Evolutionary conservation across 2,329 filamentous ascomycete genomes (phyloP).

Genomic region (Akanthomyces uredinophilus): DNA sequence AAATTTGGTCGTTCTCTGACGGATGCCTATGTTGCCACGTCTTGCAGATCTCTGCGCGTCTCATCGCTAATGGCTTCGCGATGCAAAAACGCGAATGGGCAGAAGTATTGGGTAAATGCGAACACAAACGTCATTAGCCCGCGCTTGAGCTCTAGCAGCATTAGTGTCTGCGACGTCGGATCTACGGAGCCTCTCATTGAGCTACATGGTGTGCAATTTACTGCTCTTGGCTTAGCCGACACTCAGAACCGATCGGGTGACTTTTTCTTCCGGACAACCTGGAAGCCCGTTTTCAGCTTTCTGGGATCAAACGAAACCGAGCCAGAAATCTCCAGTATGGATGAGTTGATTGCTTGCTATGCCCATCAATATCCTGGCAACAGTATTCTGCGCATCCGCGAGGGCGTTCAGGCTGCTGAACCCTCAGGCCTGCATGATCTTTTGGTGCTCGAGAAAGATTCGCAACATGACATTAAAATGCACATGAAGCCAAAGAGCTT

Average conservation of each 20-base stretch:
- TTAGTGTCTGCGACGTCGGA: not conserved
- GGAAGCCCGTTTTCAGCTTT: not conserved
- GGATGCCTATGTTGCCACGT: conserved; percentile 24
- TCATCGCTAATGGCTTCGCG: conserved; percentile 6
- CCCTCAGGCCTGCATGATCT: not conserved
- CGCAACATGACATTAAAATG: not conserved
- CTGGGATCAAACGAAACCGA: not conserved
- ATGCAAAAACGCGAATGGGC: no score
- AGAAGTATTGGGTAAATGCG: not conserved
- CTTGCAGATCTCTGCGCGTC: conserved; percentile 21
- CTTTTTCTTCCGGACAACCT: not conserved
- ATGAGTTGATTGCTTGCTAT: not conserved
- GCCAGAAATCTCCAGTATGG: not conserved
- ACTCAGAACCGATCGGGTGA: not conserved
- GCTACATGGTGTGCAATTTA: not conserved
- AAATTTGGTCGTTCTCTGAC: conserved; percentile 20
- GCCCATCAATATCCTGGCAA: not conserved
- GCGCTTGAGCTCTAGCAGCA: not conserved
- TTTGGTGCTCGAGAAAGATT: not conserved
- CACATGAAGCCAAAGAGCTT: not conserved
- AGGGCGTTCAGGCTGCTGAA: not conserved
- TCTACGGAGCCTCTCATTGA: not conserved
- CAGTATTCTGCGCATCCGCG: not conserved
- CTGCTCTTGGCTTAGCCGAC: not conserved
- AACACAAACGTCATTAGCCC: not conserved